Conservation (phyloP, 1,284 basidiomycete genomes). For the Xanthoconium separans region DNA sequence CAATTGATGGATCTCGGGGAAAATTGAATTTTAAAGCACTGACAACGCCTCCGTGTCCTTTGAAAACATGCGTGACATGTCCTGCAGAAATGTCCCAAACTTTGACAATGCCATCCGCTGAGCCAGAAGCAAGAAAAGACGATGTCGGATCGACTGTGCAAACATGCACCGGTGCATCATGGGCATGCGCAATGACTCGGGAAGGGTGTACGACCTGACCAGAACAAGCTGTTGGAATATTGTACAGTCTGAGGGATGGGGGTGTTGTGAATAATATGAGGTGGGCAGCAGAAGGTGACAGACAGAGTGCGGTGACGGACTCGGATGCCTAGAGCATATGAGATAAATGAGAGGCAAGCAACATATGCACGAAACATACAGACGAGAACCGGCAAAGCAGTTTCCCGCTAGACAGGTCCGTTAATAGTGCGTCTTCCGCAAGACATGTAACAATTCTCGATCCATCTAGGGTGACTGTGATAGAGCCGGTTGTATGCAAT, state of each 20-base stretch:
- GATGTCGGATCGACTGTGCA: conserved; percentile 84
- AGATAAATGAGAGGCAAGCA: conserved; percentile 7
- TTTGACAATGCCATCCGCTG: conserved; percentile 95
- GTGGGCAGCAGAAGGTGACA: conserved; percentile 62
- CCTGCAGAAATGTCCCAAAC: conserved; percentile 92
- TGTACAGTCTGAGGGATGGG: conserved; percentile 66
- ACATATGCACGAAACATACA: conserved; percentile 49
- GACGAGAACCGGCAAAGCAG: conserved; percentile 80
- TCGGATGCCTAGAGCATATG: conserved; percentile 56
- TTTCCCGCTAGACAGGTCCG: conserved; percentile 72
- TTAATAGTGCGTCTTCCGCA: conserved; percentile 82
- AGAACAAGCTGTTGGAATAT: conserved; percentile 51
- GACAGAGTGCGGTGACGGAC: conserved; percentile 61
- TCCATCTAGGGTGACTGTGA: conserved; percentile 81
- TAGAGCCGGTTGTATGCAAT: conserved; percentile 85
- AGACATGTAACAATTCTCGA: conserved; percentile 82
- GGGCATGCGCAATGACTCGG: conserved; percentile 79
- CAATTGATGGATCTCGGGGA: conserved; percentile 53
- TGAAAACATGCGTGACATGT: conserved; percentile 93
- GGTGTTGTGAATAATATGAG: conserved; percentile 70
- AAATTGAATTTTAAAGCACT: conserved; percentile 86
- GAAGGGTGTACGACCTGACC: conserved; percentile 57
- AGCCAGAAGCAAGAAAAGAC: conserved; percentile 90
- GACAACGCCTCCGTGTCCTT: conserved; percentile 95
- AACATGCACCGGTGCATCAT: conserved; percentile 92